Base-by-base conservation (phyloP, 192 early-diverging fungal genomes). In the Linnemannia hyalina region DNA sequence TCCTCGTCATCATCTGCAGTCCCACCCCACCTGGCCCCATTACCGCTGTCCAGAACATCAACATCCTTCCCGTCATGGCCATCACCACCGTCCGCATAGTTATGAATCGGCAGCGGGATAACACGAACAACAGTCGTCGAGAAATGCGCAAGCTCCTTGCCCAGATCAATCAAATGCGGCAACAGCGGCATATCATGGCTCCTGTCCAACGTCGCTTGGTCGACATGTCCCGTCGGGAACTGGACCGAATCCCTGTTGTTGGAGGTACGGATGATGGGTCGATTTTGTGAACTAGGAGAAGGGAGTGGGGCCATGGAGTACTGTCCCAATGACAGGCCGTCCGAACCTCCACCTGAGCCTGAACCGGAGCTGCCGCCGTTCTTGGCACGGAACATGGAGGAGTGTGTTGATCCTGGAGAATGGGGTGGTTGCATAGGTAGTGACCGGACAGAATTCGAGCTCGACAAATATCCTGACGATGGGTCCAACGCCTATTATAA, bases 91-190 rank as follows among this genome's bases (percentile, higher is more conserved):
- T 32, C 36, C 18, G 63, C 40, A 16, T 49, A 47, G 15, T 65
- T 13, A 8, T 52, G 40, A 8, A 55, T 41, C 36, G 49, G 79
- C 6, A 26, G 70, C 10, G 60, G 72, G 5, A 81, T 60, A 16
- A 81, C 84, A 3, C 84, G 74, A 11, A 75, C 79, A 16, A 81
- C 78, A 0, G 80, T 81, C 16, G 75, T 81, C 11, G 84, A 77
- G 76, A 86, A 86, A 55, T 74, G 70, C 7, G 84, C 79, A 40
- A 86, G 54, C 35, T 86, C 84, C 29, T 80, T 86, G 6, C 79
- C 84, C 7, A 86, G 22, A 41, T 86, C 84, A 49, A 86, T 86
- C 76, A 86, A 11, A 49, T 86, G 84, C 0, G 84, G 84, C 36
- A 86, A 46, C 29, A 74, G 47, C 26, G 80, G 84, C 75, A 86